A percentile compares a stretch with the other conserved stretches of the same genome.
These are phyloP conservation scores for Pelargonium nanum DNA, from an alignment of 345 rosid species.

Conservation along the genomic window DNA sequence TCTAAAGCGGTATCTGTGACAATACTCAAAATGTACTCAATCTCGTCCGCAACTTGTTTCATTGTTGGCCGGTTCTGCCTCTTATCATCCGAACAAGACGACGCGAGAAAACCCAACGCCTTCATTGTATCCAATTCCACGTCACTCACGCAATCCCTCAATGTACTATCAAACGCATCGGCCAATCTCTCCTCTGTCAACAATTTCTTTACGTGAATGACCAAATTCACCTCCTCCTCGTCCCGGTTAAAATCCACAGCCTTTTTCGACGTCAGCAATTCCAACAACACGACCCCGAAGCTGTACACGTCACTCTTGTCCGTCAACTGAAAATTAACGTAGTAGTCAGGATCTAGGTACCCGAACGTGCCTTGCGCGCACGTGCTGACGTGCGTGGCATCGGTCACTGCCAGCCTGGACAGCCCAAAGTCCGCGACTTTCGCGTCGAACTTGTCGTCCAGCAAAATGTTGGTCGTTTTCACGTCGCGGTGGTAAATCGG, in stretches of 20 bases:
- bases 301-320: slow-evolving; percentile 51
- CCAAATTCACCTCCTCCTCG: slow-evolving; percentile 38
- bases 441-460: slow-evolving; percentile 33
- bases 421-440: slow-evolving; percentile 44
- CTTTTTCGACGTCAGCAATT: slow-evolving; percentile 33
- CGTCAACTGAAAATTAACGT: slow-evolving; percentile 32
- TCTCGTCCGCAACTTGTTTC: slow-evolving; percentile 48
- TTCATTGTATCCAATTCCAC: slow-evolving; percentile 41
- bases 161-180: slow-evolving; percentile 25
- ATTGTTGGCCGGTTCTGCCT: slow-evolving; percentile 57
- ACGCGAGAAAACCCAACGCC: slow-evolving; percentile 34
- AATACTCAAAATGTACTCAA: slow-evolving; percentile 34
- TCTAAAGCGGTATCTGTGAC: too few species aligned
- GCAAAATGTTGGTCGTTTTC: slow-evolving; percentile 44
- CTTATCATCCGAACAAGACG: slow-evolving; percentile 44
- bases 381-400: slow-evolving; percentile 36
- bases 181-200: slow-evolving; percentile 29
- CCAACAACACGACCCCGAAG: slow-evolving; percentile 43
- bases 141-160: slow-evolving; percentile 19
- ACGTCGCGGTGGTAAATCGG: slow-evolving; percentile 44
- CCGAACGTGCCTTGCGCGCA: slow-evolving; percentile 50
- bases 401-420: slow-evolving; percentile 33
- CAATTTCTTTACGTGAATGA: slow-evolving; percentile 26
- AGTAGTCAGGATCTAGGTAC: slow-evolving; percentile 42
- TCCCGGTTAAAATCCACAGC: slow-evolving; percentile 35